Base-by-base conservation (phyloP, 1,284 basidiomycete genomes). In the Tilletiopsis washingtonensis region DNA sequence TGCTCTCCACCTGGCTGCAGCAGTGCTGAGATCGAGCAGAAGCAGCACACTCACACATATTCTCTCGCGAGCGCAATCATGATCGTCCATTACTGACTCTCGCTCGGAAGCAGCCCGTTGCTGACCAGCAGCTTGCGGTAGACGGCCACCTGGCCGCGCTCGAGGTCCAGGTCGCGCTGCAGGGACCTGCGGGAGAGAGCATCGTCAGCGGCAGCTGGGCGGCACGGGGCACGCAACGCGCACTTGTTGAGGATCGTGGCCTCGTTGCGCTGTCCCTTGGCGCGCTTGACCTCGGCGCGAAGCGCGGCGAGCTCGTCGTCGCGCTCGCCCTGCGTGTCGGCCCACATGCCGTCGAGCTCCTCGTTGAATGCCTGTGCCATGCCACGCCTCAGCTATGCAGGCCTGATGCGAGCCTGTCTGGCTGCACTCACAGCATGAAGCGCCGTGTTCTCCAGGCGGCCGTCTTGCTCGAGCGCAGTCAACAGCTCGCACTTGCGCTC, bases 371-470 rank as follows among this genome's bases (percentile, higher is more conserved):
- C 39, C 26, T 45, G 17, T 24, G 40, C 41, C 21, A 42, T 19
- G n/a, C n/a, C 19, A 2, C 29, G n/a, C 9, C 9, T 34, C 29
- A n/a, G 29, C 29, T n/a, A 9, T 34, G 9, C n/a, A 9, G 29
- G 29, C 29, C 29, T 34, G 29, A n/a, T 25, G 21, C 44, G 24
- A 17, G 14, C 24, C n/a, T 15, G 17, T n/a, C n/a, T n/a, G n/a
- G n/a, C n/a, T n/a, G n/a, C 9, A 43, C 41, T 39, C 34, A 58
- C 56, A 42, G 62, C 58, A 54, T 71, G 67, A n/a, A 71, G 52
- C 53, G 66, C 67, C 14, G 69, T 64, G 45, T 73, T 70, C 47
- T 73, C 71, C 32, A 69, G 42, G 2, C 68, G 59, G 3, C 61
- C 66, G 42, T 71, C 69, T 21, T 59, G 49, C 49, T 73, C 69